Conservation (phyloP, 164 flowering plant genomes). For the Malania oleifera region DNA sequence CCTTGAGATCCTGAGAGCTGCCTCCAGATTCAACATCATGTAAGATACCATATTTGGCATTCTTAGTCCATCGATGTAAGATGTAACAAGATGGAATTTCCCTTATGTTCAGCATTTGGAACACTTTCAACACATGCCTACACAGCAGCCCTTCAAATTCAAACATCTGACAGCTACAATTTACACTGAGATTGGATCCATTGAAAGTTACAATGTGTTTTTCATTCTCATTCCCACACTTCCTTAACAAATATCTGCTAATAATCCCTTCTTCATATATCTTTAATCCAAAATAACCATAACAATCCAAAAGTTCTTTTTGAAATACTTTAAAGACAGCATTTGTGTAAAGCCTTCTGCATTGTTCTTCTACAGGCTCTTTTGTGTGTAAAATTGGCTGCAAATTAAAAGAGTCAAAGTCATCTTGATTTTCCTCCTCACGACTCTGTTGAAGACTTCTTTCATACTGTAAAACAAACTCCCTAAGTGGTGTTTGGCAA, state of each 20-base stretch:
- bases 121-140: conserved; percentile 50
- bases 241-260: conserved; percentile 38
- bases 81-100: conserved; percentile 53
- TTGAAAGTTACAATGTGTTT: conserved; percentile 41
- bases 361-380: conserved; percentile 56
- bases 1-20: conserved; percentile 33
- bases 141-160: conserved; percentile 59
- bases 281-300: conserved; percentile 35
- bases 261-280: conserved; percentile 46
- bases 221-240: conserved; percentile 42
- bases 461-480: conserved; percentile 43
- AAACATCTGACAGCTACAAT: conserved; percentile 58
- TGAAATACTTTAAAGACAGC: conserved; percentile 45
- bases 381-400: conserved; percentile 43
- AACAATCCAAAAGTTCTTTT: conserved; percentile 45
- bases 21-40: conserved; percentile 35
- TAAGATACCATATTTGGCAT: conserved; percentile 39
- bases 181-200: conserved; percentile 31
- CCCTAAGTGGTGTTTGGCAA: conserved; percentile 35
- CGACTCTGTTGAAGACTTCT: conserved; percentile 35
- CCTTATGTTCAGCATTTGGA: conserved; percentile 32
- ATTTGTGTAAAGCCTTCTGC: conserved; percentile 46
- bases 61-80: conserved; percentile 50
- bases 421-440: conserved; percentile 48
- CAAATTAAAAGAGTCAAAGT: conserved; percentile 35